Base-by-base conservation (phyloP, 345 rosid genomes). In the Hypericum androsaemum region DNA sequence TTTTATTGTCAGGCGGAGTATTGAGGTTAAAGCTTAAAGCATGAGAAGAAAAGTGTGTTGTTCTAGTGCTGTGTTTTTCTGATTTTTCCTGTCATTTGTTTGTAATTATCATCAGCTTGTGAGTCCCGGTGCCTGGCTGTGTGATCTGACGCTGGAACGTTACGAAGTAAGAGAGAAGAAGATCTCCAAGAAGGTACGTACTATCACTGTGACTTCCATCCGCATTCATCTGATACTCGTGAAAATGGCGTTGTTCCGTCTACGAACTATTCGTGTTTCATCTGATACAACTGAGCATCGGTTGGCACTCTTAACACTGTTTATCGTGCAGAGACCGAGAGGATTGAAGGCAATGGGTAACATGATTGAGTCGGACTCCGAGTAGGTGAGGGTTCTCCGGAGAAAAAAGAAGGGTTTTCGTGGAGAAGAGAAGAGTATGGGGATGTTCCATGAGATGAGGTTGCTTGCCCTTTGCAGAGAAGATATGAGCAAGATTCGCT, bases 121-220 rank as follows among this genome's bases (percentile, higher is more conserved):
- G 8, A 66, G 83, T 38, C 83, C 83, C 0, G 83, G 83, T 11
- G 47, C 80, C 6, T 78, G 83, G 83, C 54, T 78, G 8, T 78
- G 83, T 14, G 83, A 78, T 58, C 62, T 78, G 58, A 78, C 83
- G 28, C 63, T 78, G 10, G 83, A 78, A 53, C 71, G 83, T 41
- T 78, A 78, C 8, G 80, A 78, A 58, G 83, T 78, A 7, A 65
- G 83, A 45, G 83, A 78, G 68, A 78, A 78, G 83, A 78, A 78
- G 62, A 70, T 74, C 14, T 52, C 77, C 8, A 78, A 74, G 67
- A 78, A 78, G 83, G 83, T 78, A 67, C 3, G 83, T 78, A 67
- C 3, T 35, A 10, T 8, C 0, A 35, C 7, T 10, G 22, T 22
- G 32, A 22, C 32, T 22, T 22, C 4, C 32, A 1, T 22, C 32